Evolutionary conservation across 148 eudicot genomes (phyloP).

Genomic region (Bassia scoparia): DNA sequence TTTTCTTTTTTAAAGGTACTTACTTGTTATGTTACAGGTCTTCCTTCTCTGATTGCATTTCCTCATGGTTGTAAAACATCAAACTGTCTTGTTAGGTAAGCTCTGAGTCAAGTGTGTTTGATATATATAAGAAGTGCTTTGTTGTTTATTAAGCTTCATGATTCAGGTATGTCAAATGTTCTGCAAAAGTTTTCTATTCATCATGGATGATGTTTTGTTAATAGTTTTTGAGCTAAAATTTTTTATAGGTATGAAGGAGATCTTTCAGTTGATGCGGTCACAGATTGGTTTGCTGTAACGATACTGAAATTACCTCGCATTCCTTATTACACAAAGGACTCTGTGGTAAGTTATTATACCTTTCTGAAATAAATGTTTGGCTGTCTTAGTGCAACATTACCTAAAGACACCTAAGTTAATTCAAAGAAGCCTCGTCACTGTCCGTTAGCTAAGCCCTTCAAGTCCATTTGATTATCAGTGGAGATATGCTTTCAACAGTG

Average conservation of each 20-base stretch:
- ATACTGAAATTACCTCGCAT: conserved; percentile 78
- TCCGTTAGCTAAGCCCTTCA: neutral
- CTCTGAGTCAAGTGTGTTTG: conserved; percentile 19
- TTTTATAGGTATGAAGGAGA: conserved; percentile 72
- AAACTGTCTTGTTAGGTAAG: conserved; percentile 66
- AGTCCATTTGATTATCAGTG: neutral
- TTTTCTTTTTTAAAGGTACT: conserved; percentile 4
- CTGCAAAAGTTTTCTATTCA: neutral
- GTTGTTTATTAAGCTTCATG: neutral
- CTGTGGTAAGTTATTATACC: conserved; percentile 51
- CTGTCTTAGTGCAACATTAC: neutral
- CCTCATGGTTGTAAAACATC: conserved; percentile 71
- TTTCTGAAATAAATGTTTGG: neutral
- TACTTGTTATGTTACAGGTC: conserved; percentile 40
- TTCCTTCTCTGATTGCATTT: conserved; percentile 69
- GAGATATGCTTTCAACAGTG: neutral
- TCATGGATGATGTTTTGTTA: neutral
- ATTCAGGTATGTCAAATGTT: neutral
- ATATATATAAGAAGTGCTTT: conserved; percentile 7
- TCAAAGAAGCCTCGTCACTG: neutral
- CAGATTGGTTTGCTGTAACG: conserved; percentile 79
- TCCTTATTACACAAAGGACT: conserved; percentile 67
- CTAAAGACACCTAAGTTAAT: neutral
- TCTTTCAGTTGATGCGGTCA: conserved; percentile 83
- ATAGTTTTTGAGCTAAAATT: conserved; percentile 1